Base-by-base conservation (phyloP, 2,329 filamentous ascomycete species). In the Monosporascus sp. region DNA sequence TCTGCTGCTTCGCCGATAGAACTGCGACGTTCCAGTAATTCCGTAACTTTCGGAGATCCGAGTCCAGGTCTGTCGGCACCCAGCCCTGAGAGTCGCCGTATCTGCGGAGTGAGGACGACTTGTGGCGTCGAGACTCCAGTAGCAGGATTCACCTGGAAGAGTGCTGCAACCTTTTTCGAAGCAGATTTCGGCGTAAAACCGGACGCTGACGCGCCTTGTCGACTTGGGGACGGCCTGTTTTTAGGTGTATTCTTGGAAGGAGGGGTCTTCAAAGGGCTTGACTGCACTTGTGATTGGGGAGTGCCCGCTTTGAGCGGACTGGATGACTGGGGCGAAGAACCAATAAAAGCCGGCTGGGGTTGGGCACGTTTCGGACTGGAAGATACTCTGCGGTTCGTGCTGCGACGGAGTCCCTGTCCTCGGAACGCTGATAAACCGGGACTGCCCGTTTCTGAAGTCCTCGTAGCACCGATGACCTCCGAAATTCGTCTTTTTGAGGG, bases 21-120 rank as follows among this genome's bases (percentile, higher is more conserved):
- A 46, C 75, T 79, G 48, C 89, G 81, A 37, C 84, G 82, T 58
- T 89, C 87, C 37, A 92, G 78, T 35, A 91, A 76, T 27, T 83
- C 86, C 22, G 87, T 78, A 51, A 93, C 81, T 50, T 82, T 83
- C 5, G 89, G 89, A 1, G 89, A 93, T 6, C 89, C 89, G 51
- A 92, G 78, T 0, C 88, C 89, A 56, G 79, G 73, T 58, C 81
- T 82, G 61, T 90, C 88, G 56, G 83, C 81, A 22, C 88, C 87
- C 55, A 91, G 65, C 0, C 87, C 87, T 15, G 86, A 87, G 17
- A 85, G 80, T 45, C 76, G 75, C 27, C 85, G 78, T 37, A 68
- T 68, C 53, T 82, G 79, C 3, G 85, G 84, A 3, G 80, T 87
- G 6, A 90, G 68, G 14, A 88, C 71, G 48, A 88, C 77, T 18